Percentiles rank a stretch among this genome's conserved stretches.
These are phyloP conservation scores for Chrysophaeum taylorii DNA, from an alignment of 352 stramenopile species.

Conservation along the genomic window DNA sequence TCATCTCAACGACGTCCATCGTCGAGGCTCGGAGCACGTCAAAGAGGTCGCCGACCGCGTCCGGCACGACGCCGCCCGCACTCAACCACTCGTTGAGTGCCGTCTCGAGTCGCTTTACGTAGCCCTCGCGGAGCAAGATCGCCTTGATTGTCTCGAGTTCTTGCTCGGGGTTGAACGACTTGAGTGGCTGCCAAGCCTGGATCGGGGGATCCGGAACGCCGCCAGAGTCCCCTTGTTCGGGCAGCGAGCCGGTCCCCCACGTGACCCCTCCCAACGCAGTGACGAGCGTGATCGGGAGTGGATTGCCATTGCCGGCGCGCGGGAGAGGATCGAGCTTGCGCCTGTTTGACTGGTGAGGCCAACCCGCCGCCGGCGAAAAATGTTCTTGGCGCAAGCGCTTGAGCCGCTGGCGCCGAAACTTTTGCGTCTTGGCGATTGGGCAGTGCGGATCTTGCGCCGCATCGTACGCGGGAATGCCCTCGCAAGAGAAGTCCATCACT, in stretches of 20 bases:
- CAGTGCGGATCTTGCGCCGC: background rate
- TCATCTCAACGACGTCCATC: slow-evolving; percentile 69
- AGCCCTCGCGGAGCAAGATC: slow-evolving; percentile 72
- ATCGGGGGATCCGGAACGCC: background rate
- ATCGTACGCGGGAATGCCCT: slow-evolving; percentile 1
- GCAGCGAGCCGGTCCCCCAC: background rate
- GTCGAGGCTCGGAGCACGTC: slow-evolving; percentile 68
- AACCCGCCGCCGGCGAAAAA: background rate
- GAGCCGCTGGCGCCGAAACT: background rate
- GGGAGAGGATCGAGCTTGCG: background rate
- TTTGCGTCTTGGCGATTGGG: background rate
- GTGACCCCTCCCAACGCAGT: background rate
- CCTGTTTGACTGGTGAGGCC: background rate
- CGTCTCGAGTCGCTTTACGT: slow-evolving; percentile 55
- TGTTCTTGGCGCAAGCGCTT: background rate
- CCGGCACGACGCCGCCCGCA: slow-evolving; percentile 34
- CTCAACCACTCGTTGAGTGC: slow-evolving; percentile 29
- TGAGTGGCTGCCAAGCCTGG: background rate
- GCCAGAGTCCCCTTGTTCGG: background rate
- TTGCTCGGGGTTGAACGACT: slow-evolving; percentile 25
- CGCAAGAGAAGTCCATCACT: background rate
- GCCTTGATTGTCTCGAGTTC: slow-evolving; percentile 73
- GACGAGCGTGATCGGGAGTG: background rate
- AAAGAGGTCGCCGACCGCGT: slow-evolving; percentile 61
- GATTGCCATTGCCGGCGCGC: background rate